A percentile compares a stretch with the other conserved stretches of the same genome.
phyloP scores from a whole-genome alignment of 1,284 basidiomycete genomes.

The Puccinia triticina region DNA sequence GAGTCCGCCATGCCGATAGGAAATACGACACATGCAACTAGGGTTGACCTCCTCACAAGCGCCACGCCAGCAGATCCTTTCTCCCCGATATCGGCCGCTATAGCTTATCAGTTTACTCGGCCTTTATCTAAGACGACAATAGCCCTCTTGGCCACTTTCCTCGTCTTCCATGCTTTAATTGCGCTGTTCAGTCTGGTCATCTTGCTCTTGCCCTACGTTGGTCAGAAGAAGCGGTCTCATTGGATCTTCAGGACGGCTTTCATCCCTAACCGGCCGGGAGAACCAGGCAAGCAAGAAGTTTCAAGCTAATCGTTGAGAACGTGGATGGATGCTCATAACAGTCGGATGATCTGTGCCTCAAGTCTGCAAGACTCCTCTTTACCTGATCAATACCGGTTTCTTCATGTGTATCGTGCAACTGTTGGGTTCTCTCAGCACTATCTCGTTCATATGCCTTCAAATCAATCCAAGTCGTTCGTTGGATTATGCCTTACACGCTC shows the following conservation, averaged over 20 bases:
- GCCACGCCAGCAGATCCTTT: not conserved
- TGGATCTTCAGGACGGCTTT: not conserved
- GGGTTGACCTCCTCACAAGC: too few species aligned
- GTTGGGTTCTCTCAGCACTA: not conserved
- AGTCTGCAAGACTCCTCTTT: not conserved
- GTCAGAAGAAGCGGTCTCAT: not conserved
- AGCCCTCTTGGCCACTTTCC: not conserved
- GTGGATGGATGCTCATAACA: not conserved
- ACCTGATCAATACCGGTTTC: not conserved
- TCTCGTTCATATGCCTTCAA: not conserved
- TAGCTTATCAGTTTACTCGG: not conserved
- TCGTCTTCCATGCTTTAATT: not conserved
- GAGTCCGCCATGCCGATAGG: too few species aligned
- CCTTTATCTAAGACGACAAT: not conserved
- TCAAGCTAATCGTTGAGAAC: not conserved
- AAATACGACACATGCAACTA: too few species aligned
- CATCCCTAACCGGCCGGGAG: not conserved
- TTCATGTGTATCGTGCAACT: conserved; percentile 1
- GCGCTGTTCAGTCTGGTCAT: not conserved
- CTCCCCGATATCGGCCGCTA: not conserved
- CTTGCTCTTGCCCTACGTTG: not conserved
- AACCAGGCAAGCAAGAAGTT: not conserved
- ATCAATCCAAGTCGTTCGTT: not conserved
- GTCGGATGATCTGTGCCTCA: not conserved
- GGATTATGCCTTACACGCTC: not conserved